phyloP scores from a whole-genome alignment of 805 yeast species.

The Schwanniomyces yamadae region DNA sequence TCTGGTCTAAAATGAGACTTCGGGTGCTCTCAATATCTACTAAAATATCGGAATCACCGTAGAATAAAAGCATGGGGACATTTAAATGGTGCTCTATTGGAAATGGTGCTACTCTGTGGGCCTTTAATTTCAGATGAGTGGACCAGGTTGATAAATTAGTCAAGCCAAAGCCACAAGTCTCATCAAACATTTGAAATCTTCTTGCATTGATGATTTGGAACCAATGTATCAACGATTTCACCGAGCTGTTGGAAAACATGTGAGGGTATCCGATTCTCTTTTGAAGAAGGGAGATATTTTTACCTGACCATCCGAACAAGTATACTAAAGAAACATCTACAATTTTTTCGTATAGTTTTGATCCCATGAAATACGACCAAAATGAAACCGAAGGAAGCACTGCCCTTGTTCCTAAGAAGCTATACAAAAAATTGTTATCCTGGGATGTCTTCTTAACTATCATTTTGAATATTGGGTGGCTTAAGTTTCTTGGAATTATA shows the following conservation, averaged over 20 bases:
- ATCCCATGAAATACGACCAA: conserved; percentile 25
- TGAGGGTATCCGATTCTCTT: conserved; percentile 29
- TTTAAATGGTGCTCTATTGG: conserved; percentile 28
- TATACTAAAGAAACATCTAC: conserved; percentile 23
- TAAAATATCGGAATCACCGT: conserved; percentile 28
- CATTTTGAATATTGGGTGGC: conserved; percentile 22
- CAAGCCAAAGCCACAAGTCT: conserved; percentile 23
- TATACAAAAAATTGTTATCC: conserved; percentile 22
- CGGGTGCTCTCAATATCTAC: conserved; percentile 27
- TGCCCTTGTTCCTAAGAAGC: conserved; percentile 28
- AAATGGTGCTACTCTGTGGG: conserved; percentile 25
- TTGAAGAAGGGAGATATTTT: conserved; percentile 21
- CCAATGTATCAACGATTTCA: conserved; percentile 30
- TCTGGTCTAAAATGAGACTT: conserved; percentile 22
- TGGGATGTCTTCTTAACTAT: conserved; percentile 26
- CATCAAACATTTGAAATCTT: conserved; percentile 34
- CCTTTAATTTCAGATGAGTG: conserved; percentile 13
- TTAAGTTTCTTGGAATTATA: conserved; percentile 23
- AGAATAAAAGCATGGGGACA: conserved; percentile 27
- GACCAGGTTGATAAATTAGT: conserved; percentile 20
- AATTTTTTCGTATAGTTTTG: conserved; percentile 19
- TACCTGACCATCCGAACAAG: conserved; percentile 28
- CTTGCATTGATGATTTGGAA: conserved; percentile 29
- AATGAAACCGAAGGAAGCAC: conserved; percentile 28
- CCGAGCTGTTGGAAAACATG: conserved; percentile 29